These are phyloP conservation scores for Tetrahymena borealis DNA, from an alignment of 73 alveolate genomes.

Conservation along the genomic window DNA sequence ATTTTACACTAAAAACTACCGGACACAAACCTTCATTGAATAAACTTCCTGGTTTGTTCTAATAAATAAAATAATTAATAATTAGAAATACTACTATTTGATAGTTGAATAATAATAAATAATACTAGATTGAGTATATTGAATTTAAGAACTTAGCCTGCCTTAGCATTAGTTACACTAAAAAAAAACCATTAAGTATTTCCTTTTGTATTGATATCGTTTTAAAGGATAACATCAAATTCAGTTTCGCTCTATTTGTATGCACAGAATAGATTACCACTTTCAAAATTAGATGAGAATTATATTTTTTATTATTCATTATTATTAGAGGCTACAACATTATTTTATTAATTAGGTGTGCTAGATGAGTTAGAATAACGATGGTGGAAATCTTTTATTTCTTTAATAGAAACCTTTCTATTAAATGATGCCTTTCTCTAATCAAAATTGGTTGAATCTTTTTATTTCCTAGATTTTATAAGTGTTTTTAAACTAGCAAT, in stretches of 20 bases:
- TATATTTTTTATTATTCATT: neutral
- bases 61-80: neutral
- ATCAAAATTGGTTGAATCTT: neutral
- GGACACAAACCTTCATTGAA: slow-evolving; percentile 40
- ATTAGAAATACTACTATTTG: neutral
- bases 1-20: slow-evolving; percentile 9
- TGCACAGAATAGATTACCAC: slow-evolving; percentile 59
- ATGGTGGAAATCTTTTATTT: neutral
- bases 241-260: slow-evolving; percentile 27
- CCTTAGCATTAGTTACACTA: slow-evolving; percentile 38
- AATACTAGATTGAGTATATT: slow-evolving; percentile 26
- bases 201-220: slow-evolving; percentile 59
- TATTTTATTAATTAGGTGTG: neutral
- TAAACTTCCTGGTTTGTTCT: slow-evolving; percentile 23
- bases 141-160: slow-evolving; percentile 25
- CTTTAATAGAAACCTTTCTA: neutral
- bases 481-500: neutral
- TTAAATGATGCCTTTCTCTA: neutral
- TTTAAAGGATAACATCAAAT: slow-evolving; percentile 47
- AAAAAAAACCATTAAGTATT: slow-evolving; percentile 55
- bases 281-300: slow-evolving; percentile 45
- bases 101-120: neutral
- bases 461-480: neutral
- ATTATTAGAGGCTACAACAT: neutral
- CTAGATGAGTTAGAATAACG: neutral